Evolutionary conservation across 495 filamentous ascomycete species (phyloP).

Genomic region (Aspergillus ellipticus): DNA sequence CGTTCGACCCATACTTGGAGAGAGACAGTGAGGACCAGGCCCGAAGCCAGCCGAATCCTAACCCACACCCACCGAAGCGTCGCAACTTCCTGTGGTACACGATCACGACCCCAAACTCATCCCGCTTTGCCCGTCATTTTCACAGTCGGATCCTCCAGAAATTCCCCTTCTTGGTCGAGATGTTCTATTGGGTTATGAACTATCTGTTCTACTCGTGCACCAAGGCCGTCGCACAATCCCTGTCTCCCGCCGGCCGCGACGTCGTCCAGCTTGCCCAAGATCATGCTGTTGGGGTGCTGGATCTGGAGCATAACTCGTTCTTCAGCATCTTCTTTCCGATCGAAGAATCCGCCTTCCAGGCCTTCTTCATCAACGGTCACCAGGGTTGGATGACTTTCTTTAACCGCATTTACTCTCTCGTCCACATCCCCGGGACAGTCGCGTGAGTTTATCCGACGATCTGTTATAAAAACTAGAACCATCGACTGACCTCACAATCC

Average conservation of each 20-base stretch:
- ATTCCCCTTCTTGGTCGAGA: conserved; percentile 57
- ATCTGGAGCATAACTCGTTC: conserved; percentile 54
- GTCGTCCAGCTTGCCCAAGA: conserved; percentile 66
- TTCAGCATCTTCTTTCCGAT: conserved; percentile 55
- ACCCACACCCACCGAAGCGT: conserved; percentile 38
- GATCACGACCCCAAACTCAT: conserved; percentile 55
- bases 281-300: conserved; percentile 59
- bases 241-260: conserved; percentile 36
- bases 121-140: conserved; percentile 50
- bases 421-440: conserved; percentile 66
- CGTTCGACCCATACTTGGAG: conserved; percentile 35
- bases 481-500: background rate
- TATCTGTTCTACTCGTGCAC: conserved; percentile 63
- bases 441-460: conserved; percentile 40
- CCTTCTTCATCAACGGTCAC: conserved; percentile 57
- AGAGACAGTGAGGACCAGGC: conserved; percentile 29
- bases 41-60: conserved; percentile 27
- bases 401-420: conserved; percentile 60
- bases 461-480: background rate
- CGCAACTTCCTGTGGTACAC: conserved; percentile 36
- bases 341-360: conserved; percentile 52
- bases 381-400: conserved; percentile 53
- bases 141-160: conserved; percentile 53
- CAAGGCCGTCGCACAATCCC: conserved; percentile 51
- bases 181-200: conserved; percentile 67